Evolutionary conservation across 345 rosid species (phyloP).

Genomic region (Melastoma malabathricum): DNA sequence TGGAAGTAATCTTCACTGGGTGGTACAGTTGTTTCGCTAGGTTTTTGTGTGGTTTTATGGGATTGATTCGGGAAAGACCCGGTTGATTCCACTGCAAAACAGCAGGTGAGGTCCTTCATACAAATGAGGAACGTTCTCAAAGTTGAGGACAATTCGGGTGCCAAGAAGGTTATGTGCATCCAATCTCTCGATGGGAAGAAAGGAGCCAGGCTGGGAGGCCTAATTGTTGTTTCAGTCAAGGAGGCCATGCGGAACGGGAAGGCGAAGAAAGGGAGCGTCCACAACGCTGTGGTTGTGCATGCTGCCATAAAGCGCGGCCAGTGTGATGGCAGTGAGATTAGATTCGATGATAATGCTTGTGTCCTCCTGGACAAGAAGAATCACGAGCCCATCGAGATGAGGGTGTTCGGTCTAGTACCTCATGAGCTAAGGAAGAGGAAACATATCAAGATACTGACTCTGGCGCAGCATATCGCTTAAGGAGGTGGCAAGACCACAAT

Average conservation of each 20-base stretch:
- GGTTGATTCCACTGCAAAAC: slow-evolving; percentile 3
- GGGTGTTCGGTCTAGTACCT: slow-evolving; percentile 87
- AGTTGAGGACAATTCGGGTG: slow-evolving; percentile 85
- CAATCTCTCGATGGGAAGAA: slow-evolving; percentile 64
- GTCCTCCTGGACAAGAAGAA: slow-evolving; percentile 54
- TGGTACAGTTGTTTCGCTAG: neutral
- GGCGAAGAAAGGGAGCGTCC: slow-evolving; percentile 87
- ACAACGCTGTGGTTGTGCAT: slow-evolving; percentile 65
- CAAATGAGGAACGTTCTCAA: slow-evolving; percentile 87
- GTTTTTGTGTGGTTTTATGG: neutral
- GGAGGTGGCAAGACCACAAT: slow-evolving; percentile 8
- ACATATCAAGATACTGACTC: slow-evolving; percentile 72
- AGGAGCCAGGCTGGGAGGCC: slow-evolving; percentile 78
- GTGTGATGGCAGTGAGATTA: slow-evolving; percentile 76
- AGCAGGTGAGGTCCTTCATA: slow-evolving; percentile 67
- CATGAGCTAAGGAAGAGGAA: slow-evolving; percentile 84
- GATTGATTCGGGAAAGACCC: neutral
- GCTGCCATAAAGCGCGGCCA: slow-evolving; percentile 90
- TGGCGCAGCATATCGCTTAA: slow-evolving; percentile 81
- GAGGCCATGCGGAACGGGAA: slow-evolving; percentile 90
- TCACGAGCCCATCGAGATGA: slow-evolving; percentile 66
- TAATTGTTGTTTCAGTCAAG: slow-evolving; percentile 72
- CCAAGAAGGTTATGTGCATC: slow-evolving; percentile 81
- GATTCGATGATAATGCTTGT: slow-evolving; percentile 85
- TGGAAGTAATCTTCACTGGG: too few relatives aligned